A percentile compares a stretch with the other conserved stretches of the same genome.
Conservation (phyloP, 768 basidiomycete genomes). For the Amanita polypyramis region DNA sequence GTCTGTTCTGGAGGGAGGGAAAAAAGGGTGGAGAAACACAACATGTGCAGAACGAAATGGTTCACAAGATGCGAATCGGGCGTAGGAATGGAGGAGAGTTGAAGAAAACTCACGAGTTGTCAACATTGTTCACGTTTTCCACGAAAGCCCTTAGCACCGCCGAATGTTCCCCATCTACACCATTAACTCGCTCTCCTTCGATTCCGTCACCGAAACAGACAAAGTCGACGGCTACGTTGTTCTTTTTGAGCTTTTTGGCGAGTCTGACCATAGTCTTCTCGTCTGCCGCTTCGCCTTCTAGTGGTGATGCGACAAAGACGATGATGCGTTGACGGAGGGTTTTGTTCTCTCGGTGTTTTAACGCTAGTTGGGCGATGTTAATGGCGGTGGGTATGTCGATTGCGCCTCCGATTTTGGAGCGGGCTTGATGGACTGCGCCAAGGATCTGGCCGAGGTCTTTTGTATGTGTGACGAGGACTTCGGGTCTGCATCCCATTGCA, state of each 20-base stretch:
- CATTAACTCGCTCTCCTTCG: conserved; percentile 22
- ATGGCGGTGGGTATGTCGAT: conserved; percentile 88
- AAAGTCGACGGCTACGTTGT: conserved; percentile 93
- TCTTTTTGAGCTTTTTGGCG: conserved; percentile 98
- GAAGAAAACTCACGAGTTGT: conserved; percentile 66
- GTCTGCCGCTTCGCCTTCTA: conserved; percentile 59
- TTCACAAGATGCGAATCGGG: neutral
- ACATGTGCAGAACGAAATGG: neutral
- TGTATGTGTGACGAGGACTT: conserved; percentile 93
- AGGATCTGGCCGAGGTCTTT: conserved; percentile 92
- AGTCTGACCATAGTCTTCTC: conserved; percentile 78
- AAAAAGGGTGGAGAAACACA: neutral
- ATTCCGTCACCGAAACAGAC: conserved; percentile 87
- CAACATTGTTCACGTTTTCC: conserved; percentile 68
- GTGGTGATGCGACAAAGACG: conserved; percentile 86
- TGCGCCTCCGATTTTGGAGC: conserved; percentile 66
- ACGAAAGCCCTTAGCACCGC: conserved; percentile 70
- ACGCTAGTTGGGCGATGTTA: conserved; percentile 87
- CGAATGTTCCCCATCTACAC: conserved; percentile 37
- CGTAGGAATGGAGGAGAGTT: too few species aligned
- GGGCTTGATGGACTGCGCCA: conserved; percentile 60
- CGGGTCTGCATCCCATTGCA: conserved; percentile 45
- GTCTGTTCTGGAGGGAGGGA: neutral
- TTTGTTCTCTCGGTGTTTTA: conserved; percentile 98
- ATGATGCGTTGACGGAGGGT: conserved; percentile 94